phyloP scores from a whole-genome alignment of 768 basidiomycete genomes.

The Boletus coccyginus region DNA sequence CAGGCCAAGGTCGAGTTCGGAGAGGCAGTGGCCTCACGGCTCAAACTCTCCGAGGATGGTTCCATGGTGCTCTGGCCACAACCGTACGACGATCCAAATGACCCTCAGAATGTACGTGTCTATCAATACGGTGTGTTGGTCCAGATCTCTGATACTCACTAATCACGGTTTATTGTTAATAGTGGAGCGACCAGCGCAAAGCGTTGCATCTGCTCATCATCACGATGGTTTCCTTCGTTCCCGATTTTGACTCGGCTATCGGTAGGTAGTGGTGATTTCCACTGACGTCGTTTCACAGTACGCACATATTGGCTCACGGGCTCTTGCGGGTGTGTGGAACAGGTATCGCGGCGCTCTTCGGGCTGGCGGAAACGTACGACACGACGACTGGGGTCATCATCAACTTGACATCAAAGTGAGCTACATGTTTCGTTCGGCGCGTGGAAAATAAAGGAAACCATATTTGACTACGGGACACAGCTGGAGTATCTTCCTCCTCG shows the following conservation, averaged over 20 bases:
- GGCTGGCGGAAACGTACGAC: slow-evolving; percentile 41
- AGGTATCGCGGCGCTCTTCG: slow-evolving; percentile 52
- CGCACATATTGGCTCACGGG: not conserved
- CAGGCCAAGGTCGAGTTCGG: slow-evolving; percentile 52
- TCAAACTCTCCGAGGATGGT: slow-evolving; percentile 47
- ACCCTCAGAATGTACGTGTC: slow-evolving; percentile 50
- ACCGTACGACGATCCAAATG: slow-evolving; percentile 46
- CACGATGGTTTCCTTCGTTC: slow-evolving; percentile 51
- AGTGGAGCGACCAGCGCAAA: slow-evolving; percentile 49
- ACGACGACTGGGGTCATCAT: slow-evolving; percentile 50
- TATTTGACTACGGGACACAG: slow-evolving; percentile 12
- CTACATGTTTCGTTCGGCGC: not conserved
- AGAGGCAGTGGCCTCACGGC: slow-evolving; percentile 38
- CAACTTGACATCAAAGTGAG: slow-evolving; percentile 45
- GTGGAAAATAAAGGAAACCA: not conserved
- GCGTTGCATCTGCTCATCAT: slow-evolving; percentile 45
- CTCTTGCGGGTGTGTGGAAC: not conserved
- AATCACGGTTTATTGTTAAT: not conserved
- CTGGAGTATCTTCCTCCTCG: slow-evolving; percentile 50
- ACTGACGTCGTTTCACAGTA: too few species aligned
- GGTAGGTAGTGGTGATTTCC: slow-evolving; percentile 31
- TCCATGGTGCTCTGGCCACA: slow-evolving; percentile 55
- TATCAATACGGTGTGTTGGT: not conserved
- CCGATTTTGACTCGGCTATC: slow-evolving; percentile 53
- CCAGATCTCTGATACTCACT: not conserved